Conservation (phyloP, 2,329 filamentous ascomycete genomes). For the Juglanconis oblonga region DNA sequence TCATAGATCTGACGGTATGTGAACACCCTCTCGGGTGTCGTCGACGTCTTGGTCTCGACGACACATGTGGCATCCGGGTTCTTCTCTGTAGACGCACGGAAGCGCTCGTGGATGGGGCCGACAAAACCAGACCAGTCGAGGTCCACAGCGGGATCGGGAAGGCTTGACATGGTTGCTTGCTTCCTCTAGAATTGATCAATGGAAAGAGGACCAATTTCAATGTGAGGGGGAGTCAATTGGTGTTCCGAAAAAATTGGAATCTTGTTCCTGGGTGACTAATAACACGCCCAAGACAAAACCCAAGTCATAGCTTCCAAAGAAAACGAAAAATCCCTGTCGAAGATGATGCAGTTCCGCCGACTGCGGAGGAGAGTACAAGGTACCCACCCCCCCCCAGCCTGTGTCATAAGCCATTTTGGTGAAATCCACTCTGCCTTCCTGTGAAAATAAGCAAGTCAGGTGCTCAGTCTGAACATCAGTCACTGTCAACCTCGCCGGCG, state of each 20-base stretch:
- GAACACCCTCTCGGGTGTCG: constrained; percentile 61
- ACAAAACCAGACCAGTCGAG: constrained; percentile 65
- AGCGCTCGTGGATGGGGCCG: constrained; percentile 69
- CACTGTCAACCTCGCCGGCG: too few relatives aligned
- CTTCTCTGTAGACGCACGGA: constrained; percentile 61
- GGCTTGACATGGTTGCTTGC: constrained; percentile 1
- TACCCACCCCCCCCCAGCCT: not conserved
- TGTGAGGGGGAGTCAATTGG: constrained; percentile 3
- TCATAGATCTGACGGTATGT: constrained; percentile 86
- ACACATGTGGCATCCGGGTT: constrained; percentile 61
- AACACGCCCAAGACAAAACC: not conserved
- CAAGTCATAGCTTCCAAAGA: constrained; percentile 5
- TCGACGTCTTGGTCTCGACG: constrained; percentile 44
- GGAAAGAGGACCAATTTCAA: not conserved
- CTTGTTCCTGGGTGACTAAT: constrained; percentile 6
- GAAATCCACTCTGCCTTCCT: too few relatives aligned
- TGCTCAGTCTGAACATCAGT: too few relatives aligned
- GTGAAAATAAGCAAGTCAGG: too few relatives aligned
- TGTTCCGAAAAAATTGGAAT: constrained; percentile 5
- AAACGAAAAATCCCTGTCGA: not conserved
- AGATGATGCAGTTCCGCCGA: constrained; percentile 11
- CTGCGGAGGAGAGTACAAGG: constrained; percentile 7
- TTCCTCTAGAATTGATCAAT: not conserved
- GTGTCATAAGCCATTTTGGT: not conserved
- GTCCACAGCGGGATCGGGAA: constrained; percentile 65